phyloP scores from a whole-genome alignment of 176 grass and related monocot species.

The Bothriochloa decipiens region DNA sequence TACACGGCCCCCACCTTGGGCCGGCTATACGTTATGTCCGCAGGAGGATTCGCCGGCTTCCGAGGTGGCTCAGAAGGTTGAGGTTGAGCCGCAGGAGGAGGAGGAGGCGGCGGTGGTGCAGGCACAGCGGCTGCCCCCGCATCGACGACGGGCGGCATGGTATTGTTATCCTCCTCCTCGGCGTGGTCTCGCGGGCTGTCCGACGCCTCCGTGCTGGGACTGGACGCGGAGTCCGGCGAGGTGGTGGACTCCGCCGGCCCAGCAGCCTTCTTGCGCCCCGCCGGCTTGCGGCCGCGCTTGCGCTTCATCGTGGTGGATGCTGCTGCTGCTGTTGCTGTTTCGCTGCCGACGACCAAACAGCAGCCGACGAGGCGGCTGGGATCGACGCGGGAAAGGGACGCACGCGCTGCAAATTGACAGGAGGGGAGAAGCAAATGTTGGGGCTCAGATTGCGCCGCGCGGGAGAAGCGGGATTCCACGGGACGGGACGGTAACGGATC shows the following conservation, averaged over 20 bases:
- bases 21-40: constrained; percentile 37
- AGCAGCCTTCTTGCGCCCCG: constrained; percentile 8
- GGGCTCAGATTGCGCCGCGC: no score
- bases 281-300: constrained; percentile 44
- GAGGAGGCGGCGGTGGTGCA: neutral
- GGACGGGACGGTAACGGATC: neutral
- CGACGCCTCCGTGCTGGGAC: constrained; percentile 43
- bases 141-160: neutral
- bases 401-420: neutral
- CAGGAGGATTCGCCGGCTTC: constrained; percentile 27
- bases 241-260: neutral
- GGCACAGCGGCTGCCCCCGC: neutral
- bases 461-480: neutral
- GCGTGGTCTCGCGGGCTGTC: constrained; percentile 28
- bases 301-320: constrained; percentile 53
- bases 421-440: no score
- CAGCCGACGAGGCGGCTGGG: neutral
- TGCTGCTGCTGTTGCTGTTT: neutral
- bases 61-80: constrained; percentile 15
- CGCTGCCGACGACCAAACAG: neutral
- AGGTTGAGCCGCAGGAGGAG: neutral
- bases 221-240: constrained; percentile 39
- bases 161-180: constrained; percentile 30
- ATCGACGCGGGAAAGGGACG: neutral
- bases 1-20: constrained; percentile 48